Evolutionary conservation across 148 eudicot genomes (phyloP).

Genomic region (Fallopia convolvulus): DNA sequence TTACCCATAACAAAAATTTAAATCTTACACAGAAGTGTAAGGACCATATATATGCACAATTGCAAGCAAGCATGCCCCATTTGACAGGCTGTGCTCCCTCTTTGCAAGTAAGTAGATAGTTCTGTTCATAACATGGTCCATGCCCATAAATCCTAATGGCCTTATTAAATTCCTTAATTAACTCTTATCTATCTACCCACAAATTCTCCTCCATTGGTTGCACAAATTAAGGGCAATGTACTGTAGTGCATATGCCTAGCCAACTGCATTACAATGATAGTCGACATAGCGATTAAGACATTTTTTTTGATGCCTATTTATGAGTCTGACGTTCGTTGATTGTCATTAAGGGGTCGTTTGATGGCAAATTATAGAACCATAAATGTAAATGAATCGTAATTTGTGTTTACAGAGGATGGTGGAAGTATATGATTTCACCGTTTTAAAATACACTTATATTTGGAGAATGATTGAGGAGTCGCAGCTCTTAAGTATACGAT

Average conservation of each 20-base stretch:
- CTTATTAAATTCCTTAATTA: not conserved
- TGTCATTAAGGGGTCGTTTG: not conserved
- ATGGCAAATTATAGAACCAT: too few species aligned
- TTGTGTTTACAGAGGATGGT: too few species aligned
- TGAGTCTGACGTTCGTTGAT: not conserved
- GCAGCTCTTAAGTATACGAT: too few species aligned
- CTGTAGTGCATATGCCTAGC: not conserved
- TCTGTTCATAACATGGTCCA: not conserved
- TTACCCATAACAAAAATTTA: not conserved
- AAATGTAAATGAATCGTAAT: too few species aligned
- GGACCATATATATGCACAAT: not conserved
- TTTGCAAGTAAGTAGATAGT: not conserved
- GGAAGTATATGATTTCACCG: too few species aligned
- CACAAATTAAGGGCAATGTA: not conserved
- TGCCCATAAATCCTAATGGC: not conserved
- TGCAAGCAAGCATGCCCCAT: constrained; percentile 3
- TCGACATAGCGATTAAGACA: not conserved
- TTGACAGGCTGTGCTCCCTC: constrained; percentile 5
- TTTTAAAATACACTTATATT: too few species aligned
- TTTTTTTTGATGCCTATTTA: not conserved
- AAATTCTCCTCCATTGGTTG: not conserved
- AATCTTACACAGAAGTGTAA: not conserved
- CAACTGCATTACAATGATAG: not conserved
- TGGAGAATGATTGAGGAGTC: too few species aligned
- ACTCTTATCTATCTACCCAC: constrained; percentile 5